A percentile compares a stretch with the other conserved stretches of the same genome.
Evolutionary conservation across 225 moss, liverwort and hornwort genomes (phyloP).

Genomic region (Bryum argenteum): DNA sequence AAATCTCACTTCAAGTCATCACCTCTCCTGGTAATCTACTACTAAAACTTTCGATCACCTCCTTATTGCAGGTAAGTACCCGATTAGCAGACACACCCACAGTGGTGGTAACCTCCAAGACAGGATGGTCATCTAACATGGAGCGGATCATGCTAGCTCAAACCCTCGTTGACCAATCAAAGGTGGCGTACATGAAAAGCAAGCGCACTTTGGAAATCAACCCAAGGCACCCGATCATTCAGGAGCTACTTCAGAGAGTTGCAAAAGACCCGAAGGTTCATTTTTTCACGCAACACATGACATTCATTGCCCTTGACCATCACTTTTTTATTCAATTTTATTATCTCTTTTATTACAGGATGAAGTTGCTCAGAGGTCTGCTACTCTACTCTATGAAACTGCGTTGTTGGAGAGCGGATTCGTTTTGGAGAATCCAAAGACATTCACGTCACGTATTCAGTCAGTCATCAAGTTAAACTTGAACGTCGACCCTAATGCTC

Average conservation of each 20-base stretch:
- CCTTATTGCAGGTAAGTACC: constrained; percentile 53
- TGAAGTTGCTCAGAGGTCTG: constrained; percentile 54
- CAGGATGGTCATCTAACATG: constrained; percentile 92
- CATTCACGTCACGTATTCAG: constrained; percentile 67
- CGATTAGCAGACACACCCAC: constrained; percentile 73
- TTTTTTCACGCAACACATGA: neutral
- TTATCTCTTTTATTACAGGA: constrained; percentile 46
- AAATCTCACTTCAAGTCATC: neutral
- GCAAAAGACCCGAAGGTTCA: constrained; percentile 58
- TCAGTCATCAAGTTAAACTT: constrained; percentile 58
- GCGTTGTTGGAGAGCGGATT: constrained; percentile 86
- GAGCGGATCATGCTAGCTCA: constrained; percentile 86
- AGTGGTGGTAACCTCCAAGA: constrained; percentile 83
- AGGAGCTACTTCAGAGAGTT: constrained; percentile 64
- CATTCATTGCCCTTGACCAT: neutral
- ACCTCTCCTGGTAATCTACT: neutral
- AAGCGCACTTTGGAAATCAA: constrained; percentile 83
- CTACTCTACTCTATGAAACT: constrained; percentile 67
- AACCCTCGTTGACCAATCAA: constrained; percentile 70
- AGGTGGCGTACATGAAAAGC: constrained; percentile 74
- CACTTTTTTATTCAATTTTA: neutral
- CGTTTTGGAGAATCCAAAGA: constrained; percentile 65
- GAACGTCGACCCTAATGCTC: constrained; percentile 67
- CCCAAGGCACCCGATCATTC: constrained; percentile 77
- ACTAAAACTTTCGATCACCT: neutral